Evolutionary conservation across 2,329 filamentous ascomycete species (phyloP).

Genomic region (Tothia fuscella): DNA sequence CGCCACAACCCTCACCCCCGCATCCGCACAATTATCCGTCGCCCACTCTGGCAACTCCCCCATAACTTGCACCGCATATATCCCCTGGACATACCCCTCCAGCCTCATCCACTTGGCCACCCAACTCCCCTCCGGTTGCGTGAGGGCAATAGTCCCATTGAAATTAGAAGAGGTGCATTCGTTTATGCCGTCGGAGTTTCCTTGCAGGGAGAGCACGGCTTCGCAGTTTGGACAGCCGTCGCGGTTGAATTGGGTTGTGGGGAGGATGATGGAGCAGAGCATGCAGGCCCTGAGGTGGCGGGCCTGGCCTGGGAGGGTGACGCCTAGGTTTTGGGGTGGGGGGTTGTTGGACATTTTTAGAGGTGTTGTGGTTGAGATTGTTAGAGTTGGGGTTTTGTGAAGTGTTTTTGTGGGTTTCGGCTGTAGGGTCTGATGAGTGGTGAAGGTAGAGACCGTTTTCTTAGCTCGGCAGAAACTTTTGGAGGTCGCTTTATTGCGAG

Average conservation of each 20-base stretch:
- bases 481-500: no score
- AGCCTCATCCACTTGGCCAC: conserved; percentile 94
- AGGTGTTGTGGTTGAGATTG: not conserved
- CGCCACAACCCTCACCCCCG: conserved; percentile 51
- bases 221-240: conserved; percentile 96
- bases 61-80: conserved; percentile 91
- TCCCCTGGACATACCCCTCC: conserved; percentile 74
- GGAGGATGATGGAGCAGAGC: conserved; percentile 93
- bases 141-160: conserved; percentile 78
- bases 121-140: conserved; percentile 77
- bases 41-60: conserved; percentile 55
- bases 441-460: not conserved
- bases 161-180: conserved; percentile 95
- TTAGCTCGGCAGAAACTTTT: not conserved
- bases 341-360: conserved; percentile 3
- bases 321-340: not conserved
- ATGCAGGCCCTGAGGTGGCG: conserved; percentile 92
- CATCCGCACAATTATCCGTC: conserved; percentile 42
- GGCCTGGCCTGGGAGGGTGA: not conserved
- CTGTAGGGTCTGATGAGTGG: not conserved
- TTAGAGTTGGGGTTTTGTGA: not conserved
- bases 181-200: conserved; percentile 68
- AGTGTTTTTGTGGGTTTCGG: not conserved
- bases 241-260: conserved; percentile 66
- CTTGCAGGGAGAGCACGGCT: conserved; percentile 71